Base-by-base conservation (phyloP, 805 yeast species). In the Kluyveromyces siamensis region DNA sequence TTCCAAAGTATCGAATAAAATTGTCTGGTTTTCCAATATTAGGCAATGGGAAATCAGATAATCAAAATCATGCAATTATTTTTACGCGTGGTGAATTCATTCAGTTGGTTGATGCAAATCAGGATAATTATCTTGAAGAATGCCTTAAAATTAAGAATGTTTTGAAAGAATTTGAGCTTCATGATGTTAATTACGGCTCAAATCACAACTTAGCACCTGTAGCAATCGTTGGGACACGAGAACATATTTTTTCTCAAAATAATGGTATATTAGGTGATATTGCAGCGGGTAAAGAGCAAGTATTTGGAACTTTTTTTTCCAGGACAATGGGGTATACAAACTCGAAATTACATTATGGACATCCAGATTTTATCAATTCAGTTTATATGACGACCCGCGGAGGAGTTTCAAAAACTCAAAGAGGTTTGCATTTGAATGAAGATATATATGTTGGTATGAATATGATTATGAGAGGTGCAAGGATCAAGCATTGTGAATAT, bases 371-470 rank as follows among this genome's bases (percentile, higher is more conserved):
- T 67, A 69, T 86, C 58, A 84, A 85, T 57, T 76, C 80, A 10
- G 71, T 83, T 1, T 86, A 82, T 62, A 83, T 86, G 90, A 78
- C 86, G 4, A 85, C 93, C 1, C 72, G 95, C 67, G 95, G 95
- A 33, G 95, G 95, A 49, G 88, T 85, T 25, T 85, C 93, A 0
- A 86, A 86, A 62, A 89, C 91, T 10, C 93, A 86, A 61, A 81
- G 81, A 57, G 91, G 93, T 7, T 71, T 86, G 51, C 93, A 86
- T 63, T 72, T 86, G 62, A 86, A 86, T 63, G 95, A 86, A 65
- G 95, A 86, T 68, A 85, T 86, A 45, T 86, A 84, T 65, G 93
- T 93, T 21, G 95, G 93, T 48, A 86, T 86, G 81, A 84, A 77
- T 63, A 91, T 89, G 2, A 60, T 83, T 48, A 66, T 83, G 54